A percentile compares a stretch with the other conserved stretches of the same genome.
These are phyloP conservation scores for Vitis amurensis DNA, from an alignment of 164 flowering plant species.

Conservation along the genomic window DNA sequence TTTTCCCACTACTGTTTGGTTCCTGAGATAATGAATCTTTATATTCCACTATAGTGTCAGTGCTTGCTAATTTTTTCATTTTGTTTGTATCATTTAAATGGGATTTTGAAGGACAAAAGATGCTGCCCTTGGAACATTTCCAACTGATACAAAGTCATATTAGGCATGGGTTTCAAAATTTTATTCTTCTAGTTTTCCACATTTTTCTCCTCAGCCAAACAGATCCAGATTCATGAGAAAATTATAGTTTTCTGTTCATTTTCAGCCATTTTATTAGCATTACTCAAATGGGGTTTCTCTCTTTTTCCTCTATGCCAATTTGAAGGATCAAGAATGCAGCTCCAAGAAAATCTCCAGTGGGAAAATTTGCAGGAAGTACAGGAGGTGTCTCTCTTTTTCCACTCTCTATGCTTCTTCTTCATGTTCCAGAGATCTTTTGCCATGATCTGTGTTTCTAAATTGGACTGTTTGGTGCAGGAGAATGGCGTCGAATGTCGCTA, in stretches of 20 bases:
- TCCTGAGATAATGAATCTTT: neutral
- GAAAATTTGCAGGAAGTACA: slow-evolving; percentile 28
- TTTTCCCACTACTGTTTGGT: neutral
- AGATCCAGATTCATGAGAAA: neutral
- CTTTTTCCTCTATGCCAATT: neutral
- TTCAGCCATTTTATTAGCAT: neutral
- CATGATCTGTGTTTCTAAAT: neutral
- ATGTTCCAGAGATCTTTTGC: too few relatives aligned
- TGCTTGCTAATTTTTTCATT: too few relatives aligned
- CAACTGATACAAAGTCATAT: too few relatives aligned
- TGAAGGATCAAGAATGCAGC: slow-evolving; percentile 48
- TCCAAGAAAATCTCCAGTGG: slow-evolving; percentile 43
- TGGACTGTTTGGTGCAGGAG: slow-evolving; percentile 41
- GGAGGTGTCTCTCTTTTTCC: slow-evolving; percentile 23
- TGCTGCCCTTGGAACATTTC: too few relatives aligned
- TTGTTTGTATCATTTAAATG: neutral
- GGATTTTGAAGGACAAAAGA: neutral
- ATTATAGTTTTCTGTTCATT: neutral
- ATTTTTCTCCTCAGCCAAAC: too few relatives aligned
- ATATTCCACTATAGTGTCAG: too few relatives aligned
- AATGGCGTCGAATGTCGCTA: slow-evolving; percentile 89
- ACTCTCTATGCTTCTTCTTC: neutral
- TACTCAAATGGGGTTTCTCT: neutral
- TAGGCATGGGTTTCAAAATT: too few relatives aligned
- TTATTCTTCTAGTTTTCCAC: too few relatives aligned